Percentiles rank a stretch among this genome's conserved stretches.
Evolutionary conservation across 805 yeast species (phyloP).

Genomic region (Aciculoconidium aculeatum): DNA sequence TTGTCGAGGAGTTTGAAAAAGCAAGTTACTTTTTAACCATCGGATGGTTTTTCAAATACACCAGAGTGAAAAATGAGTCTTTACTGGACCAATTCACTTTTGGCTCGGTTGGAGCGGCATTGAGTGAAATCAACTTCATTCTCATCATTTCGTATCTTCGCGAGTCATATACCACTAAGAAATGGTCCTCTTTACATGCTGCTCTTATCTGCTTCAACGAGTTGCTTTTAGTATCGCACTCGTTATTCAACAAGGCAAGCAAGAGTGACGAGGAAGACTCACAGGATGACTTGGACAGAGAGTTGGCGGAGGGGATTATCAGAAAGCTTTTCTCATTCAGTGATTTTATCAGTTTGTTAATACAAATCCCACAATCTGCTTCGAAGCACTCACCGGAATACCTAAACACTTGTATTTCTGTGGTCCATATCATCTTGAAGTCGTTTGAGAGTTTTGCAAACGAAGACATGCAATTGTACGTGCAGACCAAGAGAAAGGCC

Average conservation of each 20-base stretch:
- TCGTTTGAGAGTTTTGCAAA: constrained; percentile 62
- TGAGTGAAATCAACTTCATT: constrained; percentile 57
- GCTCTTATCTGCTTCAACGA: constrained; percentile 63
- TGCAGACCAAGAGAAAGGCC: constrained; percentile 40
- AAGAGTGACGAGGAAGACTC: constrained; percentile 38
- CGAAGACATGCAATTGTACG: constrained; percentile 45
- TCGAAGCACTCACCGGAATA: constrained; percentile 57
- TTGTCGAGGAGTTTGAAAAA: constrained; percentile 30
- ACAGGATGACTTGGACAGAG: constrained; percentile 32
- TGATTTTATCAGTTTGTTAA: constrained; percentile 48
- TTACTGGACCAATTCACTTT: constrained; percentile 10
- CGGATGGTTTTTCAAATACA: constrained; percentile 75
- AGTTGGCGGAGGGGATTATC: constrained; percentile 50
- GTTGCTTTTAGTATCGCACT: constrained; percentile 43
- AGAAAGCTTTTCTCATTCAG: constrained; percentile 68
- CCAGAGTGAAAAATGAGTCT: constrained; percentile 31
- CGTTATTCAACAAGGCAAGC: constrained; percentile 30
- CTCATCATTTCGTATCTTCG: constrained; percentile 44
- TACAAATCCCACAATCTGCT: constrained; percentile 58
- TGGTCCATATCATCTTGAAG: constrained; percentile 59
- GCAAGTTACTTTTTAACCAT: constrained; percentile 50
- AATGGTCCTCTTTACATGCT: constrained; percentile 63
- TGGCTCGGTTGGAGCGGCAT: constrained; percentile 47
- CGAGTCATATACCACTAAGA: constrained; percentile 33
- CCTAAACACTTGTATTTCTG: constrained; percentile 54